Base-by-base conservation (phyloP, 208 protist genomes). In the Trypanosoma mega region DNA sequence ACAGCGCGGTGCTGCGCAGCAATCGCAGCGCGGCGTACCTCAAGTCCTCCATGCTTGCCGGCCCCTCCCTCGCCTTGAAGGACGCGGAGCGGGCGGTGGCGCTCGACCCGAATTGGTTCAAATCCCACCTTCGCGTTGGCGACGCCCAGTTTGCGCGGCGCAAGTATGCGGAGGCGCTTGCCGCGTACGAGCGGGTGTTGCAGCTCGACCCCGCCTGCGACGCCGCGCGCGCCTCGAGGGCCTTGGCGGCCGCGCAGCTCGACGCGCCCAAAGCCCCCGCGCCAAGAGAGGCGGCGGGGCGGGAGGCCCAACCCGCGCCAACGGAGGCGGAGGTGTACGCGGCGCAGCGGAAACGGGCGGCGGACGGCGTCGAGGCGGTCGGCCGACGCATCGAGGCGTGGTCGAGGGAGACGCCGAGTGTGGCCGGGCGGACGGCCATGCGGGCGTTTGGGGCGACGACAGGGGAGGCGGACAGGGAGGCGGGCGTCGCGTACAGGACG, bases 1-100 rank as follows among this genome's bases (percentile, higher is more conserved):
- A 80, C 36, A 81, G 83, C 21, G 86, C 88, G 1, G 60, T 90
- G 9, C 53, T 96, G n/a, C 90, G 73, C 50, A 94, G 86, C 64
- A 97, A 97, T 60, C 69, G 93, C 36, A 95, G 89, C 29, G 93
- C 87, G 5, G 81, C 87, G 3, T 92, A 92, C 63, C 50, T 93
- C 52, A 68, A 93, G 64, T 87, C 74, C 12, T 43, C 65, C 36
- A 88, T 94, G 78, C 61, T 85, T 37, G 49, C 72, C 9, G 80
- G 90, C 4, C 80, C 85, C 14, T 68, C 85, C 12, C 44, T 93
- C 30, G 91, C 93, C 9, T 68, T 97, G 21, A 78, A 92, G 44
- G 93, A 97, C 51, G 93, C 91, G 2, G 77, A 97, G 59, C 69
- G 70, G 41, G 80, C 80, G 11, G 77, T 94, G 36, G 55, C 75